These are phyloP conservation scores for Nitzschia palea DNA, from an alignment of 108 stramenopile species.

Conservation along the genomic window DNA sequence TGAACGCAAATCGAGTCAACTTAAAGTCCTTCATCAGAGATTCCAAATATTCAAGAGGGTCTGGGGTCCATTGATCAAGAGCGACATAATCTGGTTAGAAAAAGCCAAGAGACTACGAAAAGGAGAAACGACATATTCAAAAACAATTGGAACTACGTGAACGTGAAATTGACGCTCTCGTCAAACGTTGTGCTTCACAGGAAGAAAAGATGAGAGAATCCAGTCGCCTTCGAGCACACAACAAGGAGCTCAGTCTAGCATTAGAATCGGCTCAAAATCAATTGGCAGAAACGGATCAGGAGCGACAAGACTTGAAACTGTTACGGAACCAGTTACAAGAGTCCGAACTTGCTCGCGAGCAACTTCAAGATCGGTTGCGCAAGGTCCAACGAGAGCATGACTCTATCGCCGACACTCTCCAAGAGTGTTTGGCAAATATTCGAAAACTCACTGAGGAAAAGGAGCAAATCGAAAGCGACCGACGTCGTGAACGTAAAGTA, in stretches of 20 bases:
- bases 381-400: constrained; percentile 40
- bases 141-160: constrained; percentile 44
- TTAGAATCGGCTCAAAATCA: constrained; percentile 7
- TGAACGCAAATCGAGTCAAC: constrained; percentile 21
- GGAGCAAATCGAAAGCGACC: constrained; percentile 30
- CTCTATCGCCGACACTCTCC: constrained; percentile 31
- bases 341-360: constrained; percentile 29
- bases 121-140: constrained; percentile 38
- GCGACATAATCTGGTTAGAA: constrained; percentile 19
- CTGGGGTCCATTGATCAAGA: constrained; percentile 47
- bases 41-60: constrained; percentile 35
- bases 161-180: constrained; percentile 37
- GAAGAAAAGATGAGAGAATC: constrained; percentile 44
- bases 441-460: constrained; percentile 36
- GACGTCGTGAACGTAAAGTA: constrained; percentile 23
- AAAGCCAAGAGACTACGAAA: constrained; percentile 28
- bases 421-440: constrained; percentile 38
- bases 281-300: constrained; percentile 17
- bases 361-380: constrained; percentile 25
- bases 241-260: constrained; percentile 17
- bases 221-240: constrained; percentile 21
- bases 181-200: constrained; percentile 43
- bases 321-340: constrained; percentile 26
- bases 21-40: constrained; percentile 32
- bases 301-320: constrained; percentile 8